Base-by-base conservation (phyloP, 176 grass and related monocot species). In the Chrysopogon serrulatus region DNA sequence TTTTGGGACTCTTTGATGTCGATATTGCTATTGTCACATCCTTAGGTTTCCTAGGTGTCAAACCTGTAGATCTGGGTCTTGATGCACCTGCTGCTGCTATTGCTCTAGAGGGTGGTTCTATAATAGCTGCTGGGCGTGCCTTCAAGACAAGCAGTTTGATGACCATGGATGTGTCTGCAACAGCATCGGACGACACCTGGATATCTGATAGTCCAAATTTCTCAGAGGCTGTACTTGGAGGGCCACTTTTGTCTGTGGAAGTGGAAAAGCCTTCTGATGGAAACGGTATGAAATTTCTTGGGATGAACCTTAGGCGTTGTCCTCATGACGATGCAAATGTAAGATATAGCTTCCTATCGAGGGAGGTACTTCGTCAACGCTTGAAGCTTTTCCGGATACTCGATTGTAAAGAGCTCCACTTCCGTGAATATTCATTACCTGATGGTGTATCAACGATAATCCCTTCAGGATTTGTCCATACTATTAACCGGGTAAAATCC, bases 181-280 rank as follows among this genome's bases (percentile, higher is more conserved):
- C 23, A 16, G 13, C 37, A 39, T 57, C 23, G 60, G 23, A 70
- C 23, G 4, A 32, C 16, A 65, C 39, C 27, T 78, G 60, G 40
- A 30, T 44, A 43, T 62, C 69, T 47, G 14, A 5, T 17, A 47
- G 28, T 45, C 36, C 28, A 78, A 13, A 35, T 60, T 9, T 71
- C 40, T 17, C 68, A 45, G 40, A 71, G 69, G 68, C 80, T 83
- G 68, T 59, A 83, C 54, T 83, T 73, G 80, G 80, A 83, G 80
- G 68, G 27, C 53, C 68, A n/a, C 36, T 83, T 62, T n/a, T n/a
- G n/a, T n/a, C n/a, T n/a, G n/a, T n/a, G n/a, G n/a, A n/a, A n/a
- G 32, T 83, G 43, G 23, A n/a, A 24, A 57, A 57, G 53, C 23
- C 19, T 6, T 23, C 3, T 57, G 24, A 24, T 57, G 39, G 21